Percentiles rank a stretch among this genome's conserved stretches.
phyloP scores from a whole-genome alignment of 345 rosid genomes.

The Camelina hispida region DNA sequence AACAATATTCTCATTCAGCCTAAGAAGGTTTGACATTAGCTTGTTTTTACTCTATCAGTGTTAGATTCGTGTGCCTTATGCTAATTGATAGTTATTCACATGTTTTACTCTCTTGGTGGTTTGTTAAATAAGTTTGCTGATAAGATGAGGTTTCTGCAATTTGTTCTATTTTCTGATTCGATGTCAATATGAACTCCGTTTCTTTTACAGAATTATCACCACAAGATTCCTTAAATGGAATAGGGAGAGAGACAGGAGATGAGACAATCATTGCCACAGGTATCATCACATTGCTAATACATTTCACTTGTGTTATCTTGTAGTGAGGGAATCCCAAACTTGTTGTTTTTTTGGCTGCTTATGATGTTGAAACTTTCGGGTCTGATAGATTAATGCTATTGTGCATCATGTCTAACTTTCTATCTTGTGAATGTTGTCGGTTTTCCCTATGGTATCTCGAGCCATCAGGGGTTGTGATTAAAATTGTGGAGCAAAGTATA shows the following conservation, averaged over 20 bases:
- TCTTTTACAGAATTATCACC: slow-evolving; percentile 1
- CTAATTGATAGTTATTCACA: slow-evolving; percentile 1
- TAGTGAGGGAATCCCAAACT: neutral
- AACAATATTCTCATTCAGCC: slow-evolving; percentile 13
- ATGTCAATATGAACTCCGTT: neutral
- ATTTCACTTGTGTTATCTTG: neutral
- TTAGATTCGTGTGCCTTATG: neutral
- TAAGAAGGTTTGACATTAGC: slow-evolving; percentile 10
- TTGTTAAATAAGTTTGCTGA: too few species aligned
- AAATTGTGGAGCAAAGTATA: neutral
- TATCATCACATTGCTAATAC: neutral
- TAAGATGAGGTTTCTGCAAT: neutral
- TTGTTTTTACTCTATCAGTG: slow-evolving; percentile 1
- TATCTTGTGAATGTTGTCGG: too few species aligned
- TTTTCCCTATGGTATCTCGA: too few species aligned
- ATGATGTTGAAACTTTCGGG: slow-evolving; percentile 1
- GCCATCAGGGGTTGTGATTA: too few species aligned
- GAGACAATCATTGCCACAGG: neutral
- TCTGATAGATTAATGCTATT: neutral
- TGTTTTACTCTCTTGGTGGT: neutral
- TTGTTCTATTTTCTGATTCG: slow-evolving; percentile 1
- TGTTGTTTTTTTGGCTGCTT: neutral
- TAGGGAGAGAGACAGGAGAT: neutral
- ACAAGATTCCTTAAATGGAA: neutral
- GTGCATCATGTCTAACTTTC: too few species aligned